Base-by-base conservation (phyloP, 1,284 basidiomycete species). In the Malassezia nana region DNA sequence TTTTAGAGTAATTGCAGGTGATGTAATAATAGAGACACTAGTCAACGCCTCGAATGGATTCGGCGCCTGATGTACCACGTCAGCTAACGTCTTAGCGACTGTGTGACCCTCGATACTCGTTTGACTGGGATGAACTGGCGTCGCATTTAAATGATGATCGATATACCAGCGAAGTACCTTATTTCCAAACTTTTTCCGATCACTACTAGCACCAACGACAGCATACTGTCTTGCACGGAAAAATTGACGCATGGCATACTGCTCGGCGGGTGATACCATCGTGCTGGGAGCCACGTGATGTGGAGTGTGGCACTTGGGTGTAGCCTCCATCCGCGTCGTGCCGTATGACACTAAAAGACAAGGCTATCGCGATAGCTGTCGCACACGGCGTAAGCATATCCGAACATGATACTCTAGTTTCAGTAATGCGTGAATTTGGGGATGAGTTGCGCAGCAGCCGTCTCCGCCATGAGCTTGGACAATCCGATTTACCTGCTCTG, bases 161-260 rank as follows among this genome's bases (percentile, higher is more conserved):
- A 66, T 59, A 41, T 73, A 72, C 70, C 69, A 73, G 26, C 64
- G 65, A 7, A 73, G 46, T 9, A 71, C 67, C 55, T 66, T 66
- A 59, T 72, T 69, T 1, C 68, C 68, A 44, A 59, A 67, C 57
- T 71, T 69, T 42, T 57, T 52, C 3, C 60, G 61, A 40, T 72
- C 65, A 29, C 60, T 63, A 41, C 65, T 69, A 1, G 69, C 67
- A 2, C 69, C 69, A 3, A 69, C 61, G 4, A 71, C 67, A 18
- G 66, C 66, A 46, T 54, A 71, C 38, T 58, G 61, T 44, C 40
- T 46, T 1, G 68, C 62, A 20, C 24, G 38, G 43, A 71, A 71
- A 55, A 71, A 71, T 16, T 42, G 24, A 20, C 43, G 32, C 46
- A 55, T 45, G 3, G 47, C 48, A 5, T 18, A 4, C 35, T 28